Evolutionary conservation across 192 early-diverging fungal genomes (phyloP), one percentile per base, ranked within the genome.

Genomic region (Backusella parvicylindrica): DNA sequence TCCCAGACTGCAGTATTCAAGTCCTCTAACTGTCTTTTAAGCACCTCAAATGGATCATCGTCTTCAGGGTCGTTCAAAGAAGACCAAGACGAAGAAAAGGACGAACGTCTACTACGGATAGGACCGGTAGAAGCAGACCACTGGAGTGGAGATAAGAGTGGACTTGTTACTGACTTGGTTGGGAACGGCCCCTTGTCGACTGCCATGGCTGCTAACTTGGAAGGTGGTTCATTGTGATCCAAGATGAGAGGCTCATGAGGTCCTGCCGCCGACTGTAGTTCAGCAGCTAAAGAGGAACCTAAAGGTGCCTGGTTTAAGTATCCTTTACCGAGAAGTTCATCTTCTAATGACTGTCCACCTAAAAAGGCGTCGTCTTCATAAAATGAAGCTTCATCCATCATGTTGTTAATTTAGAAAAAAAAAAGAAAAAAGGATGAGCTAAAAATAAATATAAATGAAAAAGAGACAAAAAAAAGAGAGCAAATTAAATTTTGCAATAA

Each of bases 1-100:
- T 83, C 81, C 81, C 81, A 83, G 5, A 79, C 81, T 1, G 72
- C 77, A 0, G 77, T 69, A 60, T 83, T 83, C 13, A 83, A 38
- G 3, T 83, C 81, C 23, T 83, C 81, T 6, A 83, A 37, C 18
- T 83, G 81, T 30, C 77, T 43, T 35, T 76, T 83, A 21, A 83
- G 74, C 9, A 53, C 72, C 32, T 83, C 81, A 49, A 83, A 83
- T 16, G 77, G 81, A 37, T 83, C 81, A 35, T 73, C 50, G n/a
- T 81, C 79, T 28, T 83, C 81, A 43, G 33, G 67, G 31, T 82
- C 81, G 40, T 70, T 70, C 18, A 79, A 37, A 5, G 77, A 76
- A 0, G 77, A 78, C 81, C 81, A 82, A 11, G 77, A 73, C 11
- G 74, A 76, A 31, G 77, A 75, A 28, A 78, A 82, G 8, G 81